Percentiles rank a stretch among this genome's conserved stretches.
phyloP scores from a whole-genome alignment of 208 protist species.

The Kentomonas sorsogonicus region DNA sequence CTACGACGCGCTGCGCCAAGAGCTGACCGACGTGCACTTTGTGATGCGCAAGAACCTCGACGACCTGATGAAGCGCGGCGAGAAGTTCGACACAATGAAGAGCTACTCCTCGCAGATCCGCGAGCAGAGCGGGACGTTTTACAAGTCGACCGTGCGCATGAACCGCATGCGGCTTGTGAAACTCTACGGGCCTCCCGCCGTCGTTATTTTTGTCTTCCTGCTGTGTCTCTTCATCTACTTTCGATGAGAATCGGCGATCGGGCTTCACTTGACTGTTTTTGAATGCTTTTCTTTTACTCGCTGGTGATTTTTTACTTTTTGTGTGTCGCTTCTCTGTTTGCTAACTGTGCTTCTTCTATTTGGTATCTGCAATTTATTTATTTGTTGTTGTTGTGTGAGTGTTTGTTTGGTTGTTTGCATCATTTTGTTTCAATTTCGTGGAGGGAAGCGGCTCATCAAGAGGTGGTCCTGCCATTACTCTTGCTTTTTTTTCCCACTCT shows the following conservation, averaged over 20 bases:
- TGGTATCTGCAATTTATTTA: background rate
- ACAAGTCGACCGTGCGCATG: slow-evolving; percentile 82
- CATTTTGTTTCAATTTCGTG: background rate
- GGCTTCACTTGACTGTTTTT: no score
- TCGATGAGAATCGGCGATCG: no score
- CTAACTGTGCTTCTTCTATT: slow-evolving; percentile 7
- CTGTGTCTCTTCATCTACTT: slow-evolving; percentile 85
- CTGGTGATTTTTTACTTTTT: background rate
- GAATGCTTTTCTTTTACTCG: no score
- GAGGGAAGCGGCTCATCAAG: no score
- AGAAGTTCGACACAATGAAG: slow-evolving; percentile 88
- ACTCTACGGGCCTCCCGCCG: slow-evolving; percentile 76
- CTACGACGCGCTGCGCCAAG: slow-evolving; percentile 72
- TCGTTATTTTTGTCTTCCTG: slow-evolving; percentile 55
- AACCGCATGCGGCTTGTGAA: slow-evolving; percentile 85
- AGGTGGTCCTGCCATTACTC: no score
- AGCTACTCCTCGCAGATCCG: slow-evolving; percentile 78
- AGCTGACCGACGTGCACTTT: slow-evolving; percentile 87
- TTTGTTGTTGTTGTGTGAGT: slow-evolving; percentile 6
- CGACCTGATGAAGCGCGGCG: slow-evolving; percentile 84
- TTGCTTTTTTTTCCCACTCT: no score
- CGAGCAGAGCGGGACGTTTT: slow-evolving; percentile 77
- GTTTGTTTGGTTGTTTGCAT: slow-evolving; percentile 1
- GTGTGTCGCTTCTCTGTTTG: slow-evolving; percentile 1
- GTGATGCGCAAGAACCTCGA: slow-evolving; percentile 89